Conservation (phyloP, 208 protist species). For the Porcisia hertigi region DNA sequence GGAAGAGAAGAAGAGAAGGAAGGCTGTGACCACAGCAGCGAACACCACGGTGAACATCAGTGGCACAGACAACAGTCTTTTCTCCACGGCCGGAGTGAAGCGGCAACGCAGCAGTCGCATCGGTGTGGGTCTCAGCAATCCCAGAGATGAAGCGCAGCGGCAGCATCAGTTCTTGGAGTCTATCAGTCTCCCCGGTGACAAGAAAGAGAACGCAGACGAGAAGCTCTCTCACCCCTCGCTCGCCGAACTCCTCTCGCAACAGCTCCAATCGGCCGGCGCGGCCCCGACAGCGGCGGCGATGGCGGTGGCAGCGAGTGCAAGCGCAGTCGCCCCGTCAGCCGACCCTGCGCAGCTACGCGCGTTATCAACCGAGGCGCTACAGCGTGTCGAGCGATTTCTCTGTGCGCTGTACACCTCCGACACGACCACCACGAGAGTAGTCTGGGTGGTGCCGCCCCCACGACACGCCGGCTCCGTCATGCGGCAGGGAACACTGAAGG, state of each 20-base stretch:
- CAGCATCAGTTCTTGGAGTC: constrained; percentile 5
- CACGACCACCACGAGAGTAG: constrained; percentile 25
- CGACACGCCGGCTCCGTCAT: neutral
- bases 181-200: neutral
- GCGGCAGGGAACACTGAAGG: constrained; percentile 23
- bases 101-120: neutral
- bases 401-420: constrained; percentile 31
- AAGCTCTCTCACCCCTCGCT: neutral
- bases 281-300: neutral
- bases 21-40: neutral
- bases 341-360: constrained; percentile 15
- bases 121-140: neutral
- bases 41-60: neutral
- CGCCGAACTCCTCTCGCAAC: constrained; percentile 1
- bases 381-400: constrained; percentile 34
- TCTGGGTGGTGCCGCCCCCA: constrained; percentile 14
- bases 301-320: neutral
- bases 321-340: neutral
- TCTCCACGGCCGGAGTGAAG: neutral
- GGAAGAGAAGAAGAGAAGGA: neutral
- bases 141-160: constrained; percentile 1
- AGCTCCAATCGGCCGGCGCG: neutral
- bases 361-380: constrained; percentile 21
- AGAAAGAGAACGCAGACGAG: neutral
- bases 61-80: neutral